phyloP scores from a whole-genome alignment of 2,329 filamentous ascomycete species.

The Penicillium decumbens region DNA sequence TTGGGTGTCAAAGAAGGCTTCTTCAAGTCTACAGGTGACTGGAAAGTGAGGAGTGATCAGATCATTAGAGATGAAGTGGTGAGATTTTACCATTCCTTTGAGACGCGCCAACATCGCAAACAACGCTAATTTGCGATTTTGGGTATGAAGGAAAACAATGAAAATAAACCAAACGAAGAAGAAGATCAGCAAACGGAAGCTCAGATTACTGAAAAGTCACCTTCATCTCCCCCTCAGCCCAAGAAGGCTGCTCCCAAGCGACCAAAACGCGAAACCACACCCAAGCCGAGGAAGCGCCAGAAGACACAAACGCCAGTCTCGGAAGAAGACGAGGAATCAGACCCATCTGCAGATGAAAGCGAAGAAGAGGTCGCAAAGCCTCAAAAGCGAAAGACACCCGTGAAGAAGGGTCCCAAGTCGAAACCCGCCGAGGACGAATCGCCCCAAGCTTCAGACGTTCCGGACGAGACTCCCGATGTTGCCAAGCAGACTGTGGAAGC shows the following conservation, averaged over 20 bases:
- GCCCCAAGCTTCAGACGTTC: constrained; percentile 11
- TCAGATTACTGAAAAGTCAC: constrained; percentile 7
- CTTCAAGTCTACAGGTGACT: constrained; percentile 50
- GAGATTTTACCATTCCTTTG: constrained; percentile 17
- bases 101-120: background rate
- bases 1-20: constrained; percentile 52
- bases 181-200: constrained; percentile 2
- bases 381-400: constrained; percentile 13
- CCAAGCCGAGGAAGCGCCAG: constrained; percentile 32
- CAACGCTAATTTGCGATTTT: constrained; percentile 3
- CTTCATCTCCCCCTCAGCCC: constrained; percentile 15
- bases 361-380: constrained; percentile 23
- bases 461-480: constrained; percentile 13
- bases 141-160: constrained; percentile 30
- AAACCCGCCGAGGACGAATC: constrained; percentile 7
- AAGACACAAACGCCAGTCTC: constrained; percentile 31
- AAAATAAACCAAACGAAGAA: constrained; percentile 19
- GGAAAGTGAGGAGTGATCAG: constrained; percentile 53
- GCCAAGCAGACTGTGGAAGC: constrained; percentile 27
- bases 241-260: constrained; percentile 29
- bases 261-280: constrained; percentile 18
- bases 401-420: constrained; percentile 9
- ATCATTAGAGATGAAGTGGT: constrained; percentile 54
- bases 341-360: constrained; percentile 15
- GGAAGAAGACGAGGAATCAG: constrained; percentile 18